Evolutionary conservation across 352 stramenopile species (phyloP), one percentile per base, ranked within the genome.

Genomic region (Globisporangium viniferum): DNA sequence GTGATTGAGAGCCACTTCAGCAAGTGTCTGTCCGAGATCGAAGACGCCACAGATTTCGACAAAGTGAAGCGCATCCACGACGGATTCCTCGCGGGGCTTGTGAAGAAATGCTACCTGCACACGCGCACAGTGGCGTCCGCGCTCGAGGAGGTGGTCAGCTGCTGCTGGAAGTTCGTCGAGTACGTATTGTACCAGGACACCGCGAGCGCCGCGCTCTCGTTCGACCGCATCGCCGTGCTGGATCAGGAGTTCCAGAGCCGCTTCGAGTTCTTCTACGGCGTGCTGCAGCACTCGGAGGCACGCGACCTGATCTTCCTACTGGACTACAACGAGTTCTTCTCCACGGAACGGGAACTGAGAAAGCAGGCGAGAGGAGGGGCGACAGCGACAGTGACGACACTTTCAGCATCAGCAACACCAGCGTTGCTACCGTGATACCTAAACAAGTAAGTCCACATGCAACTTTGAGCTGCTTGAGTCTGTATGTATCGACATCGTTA

Each of bases 101-200:
- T 89, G 36, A 86, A 84, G 66, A 81, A 79, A 36, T 93, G 81
- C 67, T 93, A 85, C 64, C 70, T 94, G 58, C 77, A 93, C 74
- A 86, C 82, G 20, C 81, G 82, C 62, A 83, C 83, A 6, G 77
- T 92, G 44, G 66, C 77, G 6, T 74, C 74, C 1, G 83, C 87
- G 4, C 64, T 94, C 3, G 77, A 91, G 27, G 78, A 92, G 31
- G 66, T 93, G 35, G 57, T 94, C 24, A 56, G 54, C 35, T 86
- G 79, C 66, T 91, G 79, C 73, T 93, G 87, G 87, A 65, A 77
- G 33, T 92, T 94, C 55, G 74, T 77, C n/a, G 84, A 93, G 61
- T 90, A 86, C 66, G 71, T 86, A 6, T 27, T 85, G 70, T 76
- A 86, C 59, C 68, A 82, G 33, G 72, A 87, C n/a, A 53, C 39